A percentile compares a stretch with the other conserved stretches of the same genome.
Evolutionary conservation across 2,329 filamentous ascomycete genomes (phyloP).

Genomic region (Pyricularia sp.): DNA sequence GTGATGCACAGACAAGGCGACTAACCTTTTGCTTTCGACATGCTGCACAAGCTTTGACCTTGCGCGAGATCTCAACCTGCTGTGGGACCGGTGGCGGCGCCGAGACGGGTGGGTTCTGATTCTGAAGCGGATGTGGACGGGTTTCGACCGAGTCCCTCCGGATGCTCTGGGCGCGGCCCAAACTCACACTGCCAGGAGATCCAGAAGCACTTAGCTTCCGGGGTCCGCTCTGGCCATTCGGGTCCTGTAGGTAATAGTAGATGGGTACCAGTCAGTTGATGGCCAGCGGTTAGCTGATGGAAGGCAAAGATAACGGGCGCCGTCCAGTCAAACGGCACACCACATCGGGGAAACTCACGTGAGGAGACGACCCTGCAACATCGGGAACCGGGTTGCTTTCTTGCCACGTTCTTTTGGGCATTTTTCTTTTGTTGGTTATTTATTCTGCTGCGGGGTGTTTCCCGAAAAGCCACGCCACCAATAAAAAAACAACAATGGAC

Average conservation of each 20-base stretch:
- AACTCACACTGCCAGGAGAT: neutral
- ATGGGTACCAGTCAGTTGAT: neutral
- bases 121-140: neutral
- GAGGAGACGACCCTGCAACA: neutral
- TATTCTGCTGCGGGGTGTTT: neutral
- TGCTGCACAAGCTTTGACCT: conserved; percentile 30
- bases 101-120: neutral
- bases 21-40: conserved; percentile 30
- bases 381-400: neutral
- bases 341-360: neutral
- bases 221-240: neutral
- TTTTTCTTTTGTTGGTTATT: neutral
- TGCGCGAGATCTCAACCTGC: conserved; percentile 21
- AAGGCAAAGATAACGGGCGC: neutral
- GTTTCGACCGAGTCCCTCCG: conserved; percentile 2
- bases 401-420: neutral
- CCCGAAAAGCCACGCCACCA: neutral
- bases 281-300: neutral
- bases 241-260: neutral
- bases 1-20: neutral
- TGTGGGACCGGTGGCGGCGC: neutral
- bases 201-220: neutral
- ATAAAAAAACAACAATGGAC: neutral
- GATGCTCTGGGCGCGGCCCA: neutral
- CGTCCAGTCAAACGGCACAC: neutral